A percentile compares a stretch with the other conserved stretches of the same genome.
Evolutionary conservation across 2,329 filamentous ascomycete genomes (phyloP).

Genomic region (Trichoderma pleuroti): DNA sequence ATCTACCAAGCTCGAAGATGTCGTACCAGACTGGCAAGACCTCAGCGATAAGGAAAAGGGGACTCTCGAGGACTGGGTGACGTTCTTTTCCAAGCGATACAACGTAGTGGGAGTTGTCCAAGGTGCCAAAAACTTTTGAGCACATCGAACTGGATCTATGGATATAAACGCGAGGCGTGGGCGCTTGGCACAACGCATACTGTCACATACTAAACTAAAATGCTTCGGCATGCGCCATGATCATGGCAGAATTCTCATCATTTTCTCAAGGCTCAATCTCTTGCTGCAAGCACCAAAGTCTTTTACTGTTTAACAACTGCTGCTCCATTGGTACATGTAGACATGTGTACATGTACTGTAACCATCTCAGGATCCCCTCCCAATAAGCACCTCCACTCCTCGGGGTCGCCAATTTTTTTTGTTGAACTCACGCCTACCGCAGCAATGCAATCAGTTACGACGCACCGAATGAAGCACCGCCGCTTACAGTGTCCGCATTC

Average conservation of each 20-base stretch:
- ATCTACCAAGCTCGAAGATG: slow-evolving; percentile 82
- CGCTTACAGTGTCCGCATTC: background rate
- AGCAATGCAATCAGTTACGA: background rate
- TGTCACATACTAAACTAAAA: background rate
- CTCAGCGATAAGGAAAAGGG: slow-evolving; percentile 81
- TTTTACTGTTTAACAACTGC: background rate
- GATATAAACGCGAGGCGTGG: background rate
- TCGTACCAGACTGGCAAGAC: slow-evolving; percentile 75
- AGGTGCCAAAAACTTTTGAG: slow-evolving; percentile 56
- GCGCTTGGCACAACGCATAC: background rate
- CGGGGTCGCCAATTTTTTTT: background rate
- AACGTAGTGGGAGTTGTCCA: slow-evolving; percentile 74
- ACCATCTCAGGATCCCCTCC: background rate
- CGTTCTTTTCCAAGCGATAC: slow-evolving; percentile 95
- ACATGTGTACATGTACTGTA: background rate
- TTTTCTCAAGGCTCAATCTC: background rate
- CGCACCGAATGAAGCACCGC: background rate
- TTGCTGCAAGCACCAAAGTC: background rate
- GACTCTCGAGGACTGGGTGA: slow-evolving; percentile 86
- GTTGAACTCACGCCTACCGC: background rate
- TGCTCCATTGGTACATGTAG: background rate
- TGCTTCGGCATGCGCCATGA: background rate
- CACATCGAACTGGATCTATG: background rate
- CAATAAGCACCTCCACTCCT: background rate
- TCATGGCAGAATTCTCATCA: background rate